Base-by-base conservation (phyloP, 202 grass and related monocot species). In the Eragrostis tef region DNA sequence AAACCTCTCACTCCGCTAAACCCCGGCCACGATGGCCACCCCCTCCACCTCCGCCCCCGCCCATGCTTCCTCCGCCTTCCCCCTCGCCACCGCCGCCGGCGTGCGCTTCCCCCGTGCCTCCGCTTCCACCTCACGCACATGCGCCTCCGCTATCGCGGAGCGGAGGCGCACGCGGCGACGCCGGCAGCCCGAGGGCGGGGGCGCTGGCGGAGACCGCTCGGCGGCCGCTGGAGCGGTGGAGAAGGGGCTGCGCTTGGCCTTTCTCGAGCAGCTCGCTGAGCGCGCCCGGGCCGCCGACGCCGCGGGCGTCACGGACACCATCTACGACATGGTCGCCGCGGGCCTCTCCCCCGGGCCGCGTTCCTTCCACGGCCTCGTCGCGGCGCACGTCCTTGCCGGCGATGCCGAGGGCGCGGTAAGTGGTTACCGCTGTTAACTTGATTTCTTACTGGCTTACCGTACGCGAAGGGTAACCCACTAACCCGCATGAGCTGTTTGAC, bases 321-420 rank as follows among this genome's bases (percentile, higher is more conserved):
- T 98, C 48, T 93, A 94, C 47, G 92, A 94, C 83, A 98, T 98
- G 95, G 92, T 98, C 58, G 95, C 95, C 13, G 94, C 95, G 7
- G 95, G 95, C 20, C 88, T 98, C 41, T 83, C 54, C 11, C 94
- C 94, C 7, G 95, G 95, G 0, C 95, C 95, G 3, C 90, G 95
- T 77, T 94, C 95, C 50, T 98, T 91, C 79, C 95, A 98, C 67
- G 92, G 95, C 22, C 90, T 94, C 9, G 84, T 98, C 41, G 88
- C 93, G 44, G 89, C 95, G 16, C 90, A 98, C 74, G 65, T 89
- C 26, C 87, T 98, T 59, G 81, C 90, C 17, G 95, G 90, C 14
- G 88, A 98, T 54, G 89, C 80, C 48, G 94, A 98, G 64, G 92
- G 92, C 82, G 92, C 95, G 22, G 95, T 94, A 88, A 83, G 75